phyloP scores from a whole-genome alignment of 768 basidiomycete species.

The Collybia nuda region DNA sequence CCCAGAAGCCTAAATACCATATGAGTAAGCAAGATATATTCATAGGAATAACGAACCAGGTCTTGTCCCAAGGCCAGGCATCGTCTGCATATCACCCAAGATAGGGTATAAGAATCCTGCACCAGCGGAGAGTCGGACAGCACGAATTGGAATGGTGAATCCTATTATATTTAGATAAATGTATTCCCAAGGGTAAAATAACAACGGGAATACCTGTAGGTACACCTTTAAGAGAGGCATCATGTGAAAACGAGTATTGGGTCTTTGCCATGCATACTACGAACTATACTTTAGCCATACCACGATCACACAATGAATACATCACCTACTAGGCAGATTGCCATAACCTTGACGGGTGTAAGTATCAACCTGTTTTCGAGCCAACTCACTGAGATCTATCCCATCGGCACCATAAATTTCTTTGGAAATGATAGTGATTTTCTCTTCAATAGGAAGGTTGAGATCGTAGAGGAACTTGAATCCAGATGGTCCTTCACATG shows the following conservation, averaged over 20 bases:
- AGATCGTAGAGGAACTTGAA: slow-evolving; percentile 96
- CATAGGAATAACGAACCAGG: slow-evolving; percentile 52
- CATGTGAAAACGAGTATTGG: slow-evolving; percentile 96
- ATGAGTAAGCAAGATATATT: slow-evolving; percentile 8
- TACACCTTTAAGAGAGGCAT: slow-evolving; percentile 87
- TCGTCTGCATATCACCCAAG: slow-evolving; percentile 96
- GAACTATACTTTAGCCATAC: slow-evolving; percentile 13
- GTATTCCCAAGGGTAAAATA: background rate
- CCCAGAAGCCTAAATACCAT: slow-evolving; percentile 74
- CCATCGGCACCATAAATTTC: slow-evolving; percentile 95
- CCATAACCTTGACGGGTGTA: slow-evolving; percentile 91
- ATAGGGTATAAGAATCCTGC: slow-evolving; percentile 96
- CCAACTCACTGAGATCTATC: slow-evolving; percentile 82
- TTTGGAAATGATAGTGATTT: slow-evolving; percentile 84
- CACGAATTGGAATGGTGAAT: slow-evolving; percentile 90
- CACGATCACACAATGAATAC: background rate
- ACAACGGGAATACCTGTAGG: slow-evolving; percentile 58
- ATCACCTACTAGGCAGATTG: slow-evolving; percentile 68
- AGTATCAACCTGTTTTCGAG: slow-evolving; percentile 81
- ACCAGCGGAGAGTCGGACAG: slow-evolving; percentile 86
- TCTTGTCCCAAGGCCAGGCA: slow-evolving; percentile 93
- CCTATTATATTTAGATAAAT: slow-evolving; percentile 38
- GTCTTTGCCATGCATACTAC: slow-evolving; percentile 97
- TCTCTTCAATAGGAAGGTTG: slow-evolving; percentile 78
- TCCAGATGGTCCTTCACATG: slow-evolving; percentile 77